Conservation (phyloP, 208 protist genomes). For the Trypanosoma platydactyli region DNA sequence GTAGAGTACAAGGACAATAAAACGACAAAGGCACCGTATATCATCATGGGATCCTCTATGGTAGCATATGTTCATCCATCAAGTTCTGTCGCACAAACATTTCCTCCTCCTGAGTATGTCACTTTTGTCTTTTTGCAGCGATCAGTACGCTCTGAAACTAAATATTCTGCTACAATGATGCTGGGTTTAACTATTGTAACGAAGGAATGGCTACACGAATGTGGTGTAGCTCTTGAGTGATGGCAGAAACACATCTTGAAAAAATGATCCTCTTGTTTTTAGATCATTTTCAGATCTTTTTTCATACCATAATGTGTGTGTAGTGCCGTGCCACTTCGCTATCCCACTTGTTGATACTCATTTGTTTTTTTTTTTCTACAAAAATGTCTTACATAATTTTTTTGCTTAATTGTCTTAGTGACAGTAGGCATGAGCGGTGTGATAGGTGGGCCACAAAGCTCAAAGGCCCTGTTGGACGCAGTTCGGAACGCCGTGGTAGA, state of each 20-base stretch:
- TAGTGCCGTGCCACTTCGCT: too few species aligned
- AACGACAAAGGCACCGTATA: slow-evolving; percentile 78
- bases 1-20: slow-evolving; percentile 86
- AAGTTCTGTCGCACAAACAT: slow-evolving; percentile 78
- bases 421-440: neutral
- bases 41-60: slow-evolving; percentile 53
- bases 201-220: slow-evolving; percentile 80
- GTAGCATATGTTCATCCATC: slow-evolving; percentile 88
- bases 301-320: neutral
- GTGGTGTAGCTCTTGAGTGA: slow-evolving; percentile 40
- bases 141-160: slow-evolving; percentile 71
- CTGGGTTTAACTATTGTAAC: slow-evolving; percentile 86
- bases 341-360: too few species aligned
- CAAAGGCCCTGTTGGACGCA: slow-evolving; percentile 84
- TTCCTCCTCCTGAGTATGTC: slow-evolving; percentile 87
- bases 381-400: slow-evolving; percentile 3
- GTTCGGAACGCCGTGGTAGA: slow-evolving; percentile 62
- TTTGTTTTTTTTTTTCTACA: slow-evolving; percentile 12
- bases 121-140: slow-evolving; percentile 81
- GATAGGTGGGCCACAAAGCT: slow-evolving; percentile 81
- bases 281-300: neutral
- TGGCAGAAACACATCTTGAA: neutral
- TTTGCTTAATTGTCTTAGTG: slow-evolving; percentile 3
- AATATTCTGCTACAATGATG: slow-evolving; percentile 81
- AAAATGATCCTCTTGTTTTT: slow-evolving; percentile 5